A percentile compares a stretch with the other conserved stretches of the same genome.
Evolutionary conservation across 2,329 filamentous ascomycete species (phyloP).

Genomic region (Alternaria sp.): DNA sequence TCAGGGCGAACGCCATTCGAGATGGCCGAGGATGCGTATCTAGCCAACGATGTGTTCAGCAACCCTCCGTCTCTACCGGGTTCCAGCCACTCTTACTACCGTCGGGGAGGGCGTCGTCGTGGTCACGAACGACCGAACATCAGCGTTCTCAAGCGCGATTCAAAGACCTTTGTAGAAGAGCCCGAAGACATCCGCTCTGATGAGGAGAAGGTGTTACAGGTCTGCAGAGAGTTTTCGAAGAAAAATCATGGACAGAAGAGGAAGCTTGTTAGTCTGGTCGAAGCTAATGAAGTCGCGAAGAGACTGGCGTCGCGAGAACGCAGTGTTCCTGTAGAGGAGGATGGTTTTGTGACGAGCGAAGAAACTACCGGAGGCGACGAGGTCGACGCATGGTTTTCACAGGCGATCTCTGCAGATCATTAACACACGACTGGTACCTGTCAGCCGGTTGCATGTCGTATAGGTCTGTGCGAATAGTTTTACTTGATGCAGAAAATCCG

Average conservation of each 20-base stretch:
- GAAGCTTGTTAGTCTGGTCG: conserved; percentile 63
- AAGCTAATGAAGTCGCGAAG: conserved; percentile 69
- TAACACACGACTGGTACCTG: neutral
- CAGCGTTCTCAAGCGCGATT: conserved; percentile 1
- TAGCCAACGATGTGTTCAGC: conserved; percentile 46
- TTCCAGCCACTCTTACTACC: neutral
- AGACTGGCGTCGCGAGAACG: conserved; percentile 65
- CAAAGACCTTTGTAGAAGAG: conserved; percentile 31
- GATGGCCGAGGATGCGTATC: conserved; percentile 65
- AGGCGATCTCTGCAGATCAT: neutral
- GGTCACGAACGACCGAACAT: neutral
- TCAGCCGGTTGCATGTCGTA: neutral
- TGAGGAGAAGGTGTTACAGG: conserved; percentile 45
- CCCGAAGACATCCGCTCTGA: conserved; percentile 3
- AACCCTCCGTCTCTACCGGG: conserved; percentile 21
- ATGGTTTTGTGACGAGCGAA: conserved; percentile 48
- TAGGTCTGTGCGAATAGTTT: neutral
- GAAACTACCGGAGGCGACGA: neutral
- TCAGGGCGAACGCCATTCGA: conserved; percentile 78
- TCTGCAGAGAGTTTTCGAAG: conserved; percentile 46
- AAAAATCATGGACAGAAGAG: conserved; percentile 53
- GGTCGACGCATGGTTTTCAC: conserved; percentile 3
- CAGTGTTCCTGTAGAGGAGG: conserved; percentile 38
- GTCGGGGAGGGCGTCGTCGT: neutral
- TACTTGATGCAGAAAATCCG: neutral